Evolutionary conservation across 768 basidiomycete species (phyloP).

Genomic region (Podaxis sp.): DNA sequence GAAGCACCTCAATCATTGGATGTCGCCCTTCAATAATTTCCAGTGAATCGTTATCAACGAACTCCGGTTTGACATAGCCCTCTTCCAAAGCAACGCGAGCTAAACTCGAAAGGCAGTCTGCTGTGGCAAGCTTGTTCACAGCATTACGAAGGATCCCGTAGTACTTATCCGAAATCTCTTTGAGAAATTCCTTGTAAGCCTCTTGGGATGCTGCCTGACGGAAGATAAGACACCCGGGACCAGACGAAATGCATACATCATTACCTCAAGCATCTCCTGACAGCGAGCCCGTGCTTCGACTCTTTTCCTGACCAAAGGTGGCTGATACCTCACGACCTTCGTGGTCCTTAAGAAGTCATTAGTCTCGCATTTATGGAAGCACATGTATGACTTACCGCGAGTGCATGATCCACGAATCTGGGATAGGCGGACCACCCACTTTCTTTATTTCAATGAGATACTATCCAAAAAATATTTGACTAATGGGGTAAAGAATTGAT

Average conservation of each 20-base stretch:
- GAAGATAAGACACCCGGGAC: background rate
- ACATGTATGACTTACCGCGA: conserved; percentile 44
- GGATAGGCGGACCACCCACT: conserved; percentile 43
- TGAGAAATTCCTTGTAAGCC: conserved; percentile 65
- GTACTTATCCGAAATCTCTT: conserved; percentile 60
- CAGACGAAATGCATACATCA: background rate
- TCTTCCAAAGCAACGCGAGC: conserved; percentile 73
- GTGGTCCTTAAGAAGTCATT: background rate
- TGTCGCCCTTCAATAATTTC: conserved; percentile 85
- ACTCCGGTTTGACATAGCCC: conserved; percentile 75
- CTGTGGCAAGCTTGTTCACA: conserved; percentile 75
- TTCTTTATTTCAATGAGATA: conserved; percentile 78
- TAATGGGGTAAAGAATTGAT: background rate
- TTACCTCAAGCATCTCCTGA: conserved; percentile 60
- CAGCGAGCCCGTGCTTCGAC: conserved; percentile 71
- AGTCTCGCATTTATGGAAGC: too few relatives aligned
- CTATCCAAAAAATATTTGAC: conserved; percentile 29
- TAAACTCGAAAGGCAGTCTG: conserved; percentile 85
- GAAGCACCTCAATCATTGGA: conserved; percentile 84
- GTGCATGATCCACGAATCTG: conserved; percentile 57
- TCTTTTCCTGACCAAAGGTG: conserved; percentile 58
- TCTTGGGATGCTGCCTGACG: conserved; percentile 52
- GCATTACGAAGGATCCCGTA: conserved; percentile 72
- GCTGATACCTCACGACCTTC: conserved; percentile 59
- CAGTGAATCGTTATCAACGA: conserved; percentile 61